Evolutionary conservation across 148 eudicot species (phyloP).

Genomic region (Beta vulgaris): DNA sequence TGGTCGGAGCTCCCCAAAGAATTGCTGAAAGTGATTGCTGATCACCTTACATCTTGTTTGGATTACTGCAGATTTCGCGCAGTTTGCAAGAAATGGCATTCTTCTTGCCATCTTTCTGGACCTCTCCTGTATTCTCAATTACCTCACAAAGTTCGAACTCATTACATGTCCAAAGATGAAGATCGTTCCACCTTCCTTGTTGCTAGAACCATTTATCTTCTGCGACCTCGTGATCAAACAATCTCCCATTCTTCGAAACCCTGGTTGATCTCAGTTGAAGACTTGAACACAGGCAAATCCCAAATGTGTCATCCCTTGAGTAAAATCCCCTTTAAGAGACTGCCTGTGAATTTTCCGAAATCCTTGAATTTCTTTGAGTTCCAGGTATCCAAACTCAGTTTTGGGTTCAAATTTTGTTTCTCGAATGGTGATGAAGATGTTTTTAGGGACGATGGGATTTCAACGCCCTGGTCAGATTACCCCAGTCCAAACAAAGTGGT

Average conservation of each 20-base stretch:
- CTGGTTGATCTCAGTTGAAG: constrained; percentile 5
- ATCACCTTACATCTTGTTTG: no score
- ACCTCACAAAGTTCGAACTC: neutral
- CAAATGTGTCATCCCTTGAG: neutral
- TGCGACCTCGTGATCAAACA: neutral
- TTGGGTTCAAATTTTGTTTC: neutral
- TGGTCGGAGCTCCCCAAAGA: no score
- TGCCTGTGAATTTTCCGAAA: neutral
- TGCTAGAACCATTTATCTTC: neutral
- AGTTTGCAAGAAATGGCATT: constrained; percentile 1
- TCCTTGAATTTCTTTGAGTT: neutral
- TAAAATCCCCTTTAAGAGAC: neutral
- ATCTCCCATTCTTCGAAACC: neutral
- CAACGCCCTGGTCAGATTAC: neutral
- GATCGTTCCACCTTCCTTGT: neutral
- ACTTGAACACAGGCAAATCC: neutral
- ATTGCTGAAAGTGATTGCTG: no score
- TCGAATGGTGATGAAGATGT: constrained; percentile 3
- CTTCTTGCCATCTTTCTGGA: constrained; percentile 3
- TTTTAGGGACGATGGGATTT: neutral
- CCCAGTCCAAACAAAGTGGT: neutral
- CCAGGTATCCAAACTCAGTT: neutral
- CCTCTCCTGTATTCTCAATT: neutral
- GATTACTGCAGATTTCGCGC: neutral
- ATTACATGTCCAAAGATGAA: neutral